Percentiles rank a stretch among this genome's conserved stretches.
Conservation (phyloP, 2,329 filamentous ascomycete species). For the Nothomitra cinnamomea region DNA sequence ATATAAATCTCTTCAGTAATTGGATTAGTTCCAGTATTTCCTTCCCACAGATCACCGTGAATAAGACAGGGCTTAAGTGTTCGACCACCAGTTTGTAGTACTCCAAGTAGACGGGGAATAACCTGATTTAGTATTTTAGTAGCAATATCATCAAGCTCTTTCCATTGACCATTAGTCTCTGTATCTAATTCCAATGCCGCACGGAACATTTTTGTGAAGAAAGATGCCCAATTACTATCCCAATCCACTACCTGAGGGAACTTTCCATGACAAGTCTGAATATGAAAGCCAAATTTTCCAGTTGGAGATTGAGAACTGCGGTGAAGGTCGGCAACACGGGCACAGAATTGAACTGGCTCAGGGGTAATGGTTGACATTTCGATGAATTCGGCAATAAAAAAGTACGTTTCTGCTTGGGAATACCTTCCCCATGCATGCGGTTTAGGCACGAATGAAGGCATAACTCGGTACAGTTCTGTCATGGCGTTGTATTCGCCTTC, state of each 20-base stretch:
- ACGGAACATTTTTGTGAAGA: conserved; percentile 20
- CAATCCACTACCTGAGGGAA: conserved; percentile 17
- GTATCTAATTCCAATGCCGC: conserved; percentile 17
- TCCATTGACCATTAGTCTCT: conserved; percentile 18
- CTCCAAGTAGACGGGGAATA: conserved; percentile 17
- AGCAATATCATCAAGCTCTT: conserved; percentile 15
- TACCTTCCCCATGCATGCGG: conserved; percentile 16
- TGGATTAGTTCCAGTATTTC: conserved; percentile 15
- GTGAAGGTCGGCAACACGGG: conserved; percentile 17
- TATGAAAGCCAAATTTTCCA: conserved; percentile 23
- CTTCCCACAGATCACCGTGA: conserved; percentile 11
- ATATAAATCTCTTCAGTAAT: conserved; percentile 18
- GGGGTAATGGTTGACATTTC: conserved; percentile 16
- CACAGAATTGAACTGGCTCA: conserved; percentile 14
- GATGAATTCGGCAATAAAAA: conserved; percentile 18
- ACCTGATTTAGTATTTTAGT: conserved; percentile 13
- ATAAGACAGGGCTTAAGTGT: conserved; percentile 14
- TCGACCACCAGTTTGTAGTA: conserved; percentile 14
- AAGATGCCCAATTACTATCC: conserved; percentile 24
- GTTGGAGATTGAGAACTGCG: conserved; percentile 17
- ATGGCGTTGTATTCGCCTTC: conserved; percentile 20
- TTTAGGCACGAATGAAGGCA: conserved; percentile 17
- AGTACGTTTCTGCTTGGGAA: conserved; percentile 14
- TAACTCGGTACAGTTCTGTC: conserved; percentile 15
- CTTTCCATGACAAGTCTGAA: conserved; percentile 19